Evolutionary conservation across 2,329 filamentous ascomycete genomes (phyloP).

Genomic region (Penicillium sp.): DNA sequence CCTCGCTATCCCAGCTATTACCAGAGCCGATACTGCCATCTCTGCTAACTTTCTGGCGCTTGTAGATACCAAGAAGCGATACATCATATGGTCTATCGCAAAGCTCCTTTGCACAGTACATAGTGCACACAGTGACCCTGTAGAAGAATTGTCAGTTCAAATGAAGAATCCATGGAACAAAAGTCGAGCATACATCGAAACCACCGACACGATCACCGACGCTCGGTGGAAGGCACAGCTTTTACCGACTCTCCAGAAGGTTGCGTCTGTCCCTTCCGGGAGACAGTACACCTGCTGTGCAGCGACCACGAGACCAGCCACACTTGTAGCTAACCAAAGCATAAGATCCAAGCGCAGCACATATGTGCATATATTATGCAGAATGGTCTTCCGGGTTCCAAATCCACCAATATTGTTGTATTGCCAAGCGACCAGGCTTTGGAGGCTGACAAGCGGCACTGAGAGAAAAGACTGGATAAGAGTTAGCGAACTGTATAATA

Average conservation of each 20-base stretch:
- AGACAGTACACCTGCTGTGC: slow-evolving; percentile 36
- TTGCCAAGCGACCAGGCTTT: slow-evolving; percentile 40
- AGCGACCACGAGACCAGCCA: slow-evolving; percentile 35
- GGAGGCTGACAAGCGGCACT: slow-evolving; percentile 33
- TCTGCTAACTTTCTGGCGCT: slow-evolving; percentile 16
- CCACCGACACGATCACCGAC: slow-evolving; percentile 31
- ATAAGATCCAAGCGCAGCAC: slow-evolving; percentile 34
- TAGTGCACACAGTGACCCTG: slow-evolving; percentile 34
- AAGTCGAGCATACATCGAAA: slow-evolving; percentile 32
- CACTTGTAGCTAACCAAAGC: slow-evolving; percentile 38
- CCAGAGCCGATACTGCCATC: slow-evolving; percentile 32
- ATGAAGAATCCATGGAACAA: background rate
- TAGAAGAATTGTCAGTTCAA: background rate
- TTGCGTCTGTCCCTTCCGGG: slow-evolving; percentile 19
- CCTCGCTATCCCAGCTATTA: slow-evolving; percentile 36
- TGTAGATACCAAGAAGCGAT: slow-evolving; percentile 36
- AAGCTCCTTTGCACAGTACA: slow-evolving; percentile 38
- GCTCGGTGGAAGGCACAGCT: slow-evolving; percentile 38
- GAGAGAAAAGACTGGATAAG: slow-evolving; percentile 34
- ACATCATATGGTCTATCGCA: slow-evolving; percentile 38
- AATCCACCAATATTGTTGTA: slow-evolving; percentile 32
- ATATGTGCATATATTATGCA: slow-evolving; percentile 36
- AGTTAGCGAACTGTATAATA: background rate
- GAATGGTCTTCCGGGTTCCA: slow-evolving; percentile 27
- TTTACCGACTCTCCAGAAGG: slow-evolving; percentile 35